Evolutionary conservation across 768 basidiomycete species (phyloP).

Genomic region (Calocybe cyanea): DNA sequence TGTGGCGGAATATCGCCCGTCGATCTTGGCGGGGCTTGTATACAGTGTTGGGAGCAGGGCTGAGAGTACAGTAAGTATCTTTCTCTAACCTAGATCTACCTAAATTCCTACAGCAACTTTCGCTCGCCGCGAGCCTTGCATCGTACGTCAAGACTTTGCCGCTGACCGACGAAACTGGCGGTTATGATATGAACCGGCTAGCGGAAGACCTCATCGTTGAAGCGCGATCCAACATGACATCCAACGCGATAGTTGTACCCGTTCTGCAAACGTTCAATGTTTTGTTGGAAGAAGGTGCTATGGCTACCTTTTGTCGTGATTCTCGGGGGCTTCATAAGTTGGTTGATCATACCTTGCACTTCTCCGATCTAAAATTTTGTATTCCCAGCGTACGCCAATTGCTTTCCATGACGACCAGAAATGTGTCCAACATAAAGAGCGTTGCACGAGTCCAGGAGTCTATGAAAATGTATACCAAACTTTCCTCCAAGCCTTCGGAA

Average conservation of each 20-base stretch:
- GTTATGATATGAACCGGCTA: constrained; percentile 50
- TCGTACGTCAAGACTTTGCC: constrained; percentile 55
- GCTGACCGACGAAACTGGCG: constrained; percentile 22
- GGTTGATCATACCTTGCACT: not conserved
- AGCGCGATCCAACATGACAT: constrained; percentile 47
- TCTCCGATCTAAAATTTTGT: constrained; percentile 4
- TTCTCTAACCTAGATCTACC: no score
- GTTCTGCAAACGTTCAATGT: constrained; percentile 72
- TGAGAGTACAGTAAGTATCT: constrained; percentile 68
- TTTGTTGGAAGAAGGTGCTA: constrained; percentile 64
- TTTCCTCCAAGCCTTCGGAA: not conserved
- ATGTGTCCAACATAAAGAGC: constrained; percentile 71
- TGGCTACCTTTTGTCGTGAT: constrained; percentile 46
- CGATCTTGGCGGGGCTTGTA: constrained; percentile 67
- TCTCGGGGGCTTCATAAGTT: constrained; percentile 46
- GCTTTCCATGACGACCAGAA: constrained; percentile 54
- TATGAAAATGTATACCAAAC: constrained; percentile 71
- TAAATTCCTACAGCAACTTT: constrained; percentile 52
- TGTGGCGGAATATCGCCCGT: constrained; percentile 55
- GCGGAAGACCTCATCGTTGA: constrained; percentile 54
- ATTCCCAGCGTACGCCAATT: constrained; percentile 48
- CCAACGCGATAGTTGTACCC: constrained; percentile 80
- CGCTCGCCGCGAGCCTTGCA: constrained; percentile 58
- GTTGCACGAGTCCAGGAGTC: constrained; percentile 76
- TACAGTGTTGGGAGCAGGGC: constrained; percentile 82